phyloP scores from a whole-genome alignment of 495 filamentous ascomycete species.

The Penicillium parvum region DNA sequence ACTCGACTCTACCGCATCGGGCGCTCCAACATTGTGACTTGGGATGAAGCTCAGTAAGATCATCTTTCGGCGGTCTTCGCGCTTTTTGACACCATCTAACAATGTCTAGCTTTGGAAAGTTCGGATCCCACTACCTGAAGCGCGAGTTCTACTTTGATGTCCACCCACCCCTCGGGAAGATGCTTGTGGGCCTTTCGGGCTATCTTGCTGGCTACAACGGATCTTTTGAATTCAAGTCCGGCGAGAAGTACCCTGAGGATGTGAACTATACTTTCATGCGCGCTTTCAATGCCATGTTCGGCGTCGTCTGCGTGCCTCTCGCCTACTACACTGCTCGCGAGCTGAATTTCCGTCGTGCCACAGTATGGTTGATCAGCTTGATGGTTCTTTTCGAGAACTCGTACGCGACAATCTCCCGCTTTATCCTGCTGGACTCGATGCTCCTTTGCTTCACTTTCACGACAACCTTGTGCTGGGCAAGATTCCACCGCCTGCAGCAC shows the following conservation, averaged over 20 bases:
- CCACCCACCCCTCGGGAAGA: constrained; percentile 94
- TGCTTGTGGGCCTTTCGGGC: constrained; percentile 93
- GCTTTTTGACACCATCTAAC: neutral
- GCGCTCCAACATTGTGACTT: constrained; percentile 91
- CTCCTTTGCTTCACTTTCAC: constrained; percentile 96
- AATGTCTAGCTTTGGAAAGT: constrained; percentile 82
- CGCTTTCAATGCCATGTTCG: constrained; percentile 93
- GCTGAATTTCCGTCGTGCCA: constrained; percentile 75
- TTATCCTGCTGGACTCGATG: constrained; percentile 98
- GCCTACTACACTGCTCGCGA: constrained; percentile 94
- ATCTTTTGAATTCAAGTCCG: constrained; percentile 99
- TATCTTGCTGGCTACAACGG: constrained; percentile 97
- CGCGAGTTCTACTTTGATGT: constrained; percentile 99
- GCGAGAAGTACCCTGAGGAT: constrained; percentile 88
- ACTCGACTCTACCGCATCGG: constrained; percentile 95
- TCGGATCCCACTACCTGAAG: constrained; percentile 97
- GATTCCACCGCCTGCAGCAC: constrained; percentile 81
- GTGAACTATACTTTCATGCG: constrained; percentile 99
- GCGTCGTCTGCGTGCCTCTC: constrained; percentile 84
- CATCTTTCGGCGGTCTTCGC: neutral
- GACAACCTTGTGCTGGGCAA: constrained; percentile 92
- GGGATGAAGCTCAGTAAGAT: constrained; percentile 95
- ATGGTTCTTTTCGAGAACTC: constrained; percentile 99
- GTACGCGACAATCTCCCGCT: constrained; percentile 96
- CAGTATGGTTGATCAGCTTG: constrained; percentile 90